Conservation (phyloP, 345 rosid genomes). For the Trapa incisa region DNA sequence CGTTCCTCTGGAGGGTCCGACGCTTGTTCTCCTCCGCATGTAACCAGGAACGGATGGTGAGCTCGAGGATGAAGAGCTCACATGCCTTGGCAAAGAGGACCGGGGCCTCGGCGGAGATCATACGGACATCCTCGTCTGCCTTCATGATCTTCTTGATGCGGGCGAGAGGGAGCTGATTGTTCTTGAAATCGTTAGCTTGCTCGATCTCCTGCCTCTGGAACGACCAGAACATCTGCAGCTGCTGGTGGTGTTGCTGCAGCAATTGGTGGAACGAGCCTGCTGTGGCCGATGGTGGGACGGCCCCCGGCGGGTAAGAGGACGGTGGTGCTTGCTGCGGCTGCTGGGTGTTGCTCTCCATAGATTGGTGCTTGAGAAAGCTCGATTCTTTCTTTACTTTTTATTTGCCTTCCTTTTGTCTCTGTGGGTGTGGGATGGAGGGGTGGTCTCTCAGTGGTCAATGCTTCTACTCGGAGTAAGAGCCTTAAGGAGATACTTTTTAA, state of each 20-base stretch:
- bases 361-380: neutral
- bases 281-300: constrained; percentile 12
- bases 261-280: constrained; percentile 61
- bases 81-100: constrained; percentile 87
- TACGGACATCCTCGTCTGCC: constrained; percentile 94
- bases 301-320: constrained; percentile 29
- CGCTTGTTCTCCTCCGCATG: constrained; percentile 95
- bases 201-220: constrained; percentile 88
- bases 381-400: too few relatives aligned
- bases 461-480: too few relatives aligned
- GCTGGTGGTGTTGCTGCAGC: constrained; percentile 80
- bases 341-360: constrained; percentile 19
- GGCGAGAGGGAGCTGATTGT: constrained; percentile 91
- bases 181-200: constrained; percentile 83
- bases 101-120: constrained; percentile 99
- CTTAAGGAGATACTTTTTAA: too few relatives aligned
- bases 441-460: too few relatives aligned
- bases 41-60: constrained; percentile 92
- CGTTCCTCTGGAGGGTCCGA: constrained; percentile 87
- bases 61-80: constrained; percentile 88
- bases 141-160: constrained; percentile 98
- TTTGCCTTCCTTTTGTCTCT: too few relatives aligned
- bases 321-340: constrained; percentile 35
- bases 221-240: constrained; percentile 83
- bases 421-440: too few relatives aligned